phyloP scores from a whole-genome alignment of 345 rosid genomes.

The Anacardium occidentale region DNA sequence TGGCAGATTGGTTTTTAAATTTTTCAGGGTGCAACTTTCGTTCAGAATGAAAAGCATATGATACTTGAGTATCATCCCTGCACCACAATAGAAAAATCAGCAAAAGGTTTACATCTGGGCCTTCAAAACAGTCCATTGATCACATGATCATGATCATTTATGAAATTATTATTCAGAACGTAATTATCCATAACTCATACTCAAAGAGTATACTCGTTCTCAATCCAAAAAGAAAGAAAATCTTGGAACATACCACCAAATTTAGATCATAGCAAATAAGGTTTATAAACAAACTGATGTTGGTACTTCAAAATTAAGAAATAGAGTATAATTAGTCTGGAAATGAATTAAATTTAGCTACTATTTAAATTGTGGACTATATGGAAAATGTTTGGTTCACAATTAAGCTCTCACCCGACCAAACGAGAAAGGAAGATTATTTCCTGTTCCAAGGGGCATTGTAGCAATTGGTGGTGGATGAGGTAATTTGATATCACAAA shows the following conservation, averaged over 20 bases:
- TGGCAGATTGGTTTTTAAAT: constrained; percentile 59
- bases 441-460: constrained; percentile 95
- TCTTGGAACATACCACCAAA: background rate
- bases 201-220: background rate
- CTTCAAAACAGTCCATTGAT: too few species aligned
- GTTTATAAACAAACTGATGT: background rate
- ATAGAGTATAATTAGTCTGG: background rate
- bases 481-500: constrained; percentile 77
- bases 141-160: background rate
- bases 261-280: constrained; percentile 4
- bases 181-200: constrained; percentile 1
- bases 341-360: background rate
- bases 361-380: background rate
- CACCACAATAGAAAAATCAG: constrained; percentile 12
- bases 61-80: constrained; percentile 98
- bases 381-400: background rate
- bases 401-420: constrained; percentile 67
- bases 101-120: background rate
- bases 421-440: constrained; percentile 90
- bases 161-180: background rate
- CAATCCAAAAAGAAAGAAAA: constrained; percentile 1
- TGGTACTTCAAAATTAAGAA: background rate
- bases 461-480: constrained; percentile 93
- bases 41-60: constrained; percentile 86
- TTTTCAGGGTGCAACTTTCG: constrained; percentile 85